Evolutionary conservation across 495 filamentous ascomycete genomes (phyloP).

Genomic region (Talaromyces proteolyticus): DNA sequence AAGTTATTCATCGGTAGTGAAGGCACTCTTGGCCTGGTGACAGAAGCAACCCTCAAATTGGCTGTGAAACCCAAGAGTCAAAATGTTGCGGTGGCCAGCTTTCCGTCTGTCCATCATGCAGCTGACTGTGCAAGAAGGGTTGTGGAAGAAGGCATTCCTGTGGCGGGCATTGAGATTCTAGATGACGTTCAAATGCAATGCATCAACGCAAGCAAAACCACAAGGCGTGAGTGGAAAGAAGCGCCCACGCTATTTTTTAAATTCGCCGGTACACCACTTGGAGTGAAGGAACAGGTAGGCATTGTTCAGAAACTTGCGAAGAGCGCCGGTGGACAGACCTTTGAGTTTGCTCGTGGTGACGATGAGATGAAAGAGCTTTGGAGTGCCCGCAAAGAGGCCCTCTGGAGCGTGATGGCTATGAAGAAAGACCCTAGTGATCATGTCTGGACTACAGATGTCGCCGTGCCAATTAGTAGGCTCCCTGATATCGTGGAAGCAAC

Average conservation of each 20-base stretch:
- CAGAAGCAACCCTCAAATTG: constrained; percentile 58
- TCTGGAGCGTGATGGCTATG: constrained; percentile 59
- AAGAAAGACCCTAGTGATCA: constrained; percentile 46
- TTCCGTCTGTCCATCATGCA: constrained; percentile 48
- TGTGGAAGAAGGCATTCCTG: constrained; percentile 55
- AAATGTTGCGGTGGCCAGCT: constrained; percentile 58
- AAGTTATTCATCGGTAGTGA: constrained; percentile 59
- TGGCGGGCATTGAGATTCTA: constrained; percentile 59
- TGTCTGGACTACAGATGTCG: constrained; percentile 64
- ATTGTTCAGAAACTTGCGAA: constrained; percentile 52
- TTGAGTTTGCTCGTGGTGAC: constrained; percentile 53
- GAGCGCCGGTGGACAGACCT: constrained; percentile 38
- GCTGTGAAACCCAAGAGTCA: constrained; percentile 57
- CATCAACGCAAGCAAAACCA: constrained; percentile 54
- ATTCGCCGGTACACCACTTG: constrained; percentile 52
- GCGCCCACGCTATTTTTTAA: constrained; percentile 62
- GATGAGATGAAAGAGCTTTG: constrained; percentile 55
- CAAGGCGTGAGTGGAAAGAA: constrained; percentile 52
- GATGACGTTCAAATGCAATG: constrained; percentile 63
- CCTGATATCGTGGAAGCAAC: constrained; percentile 60
- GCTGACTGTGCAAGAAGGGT: constrained; percentile 55
- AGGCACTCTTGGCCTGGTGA: constrained; percentile 60
- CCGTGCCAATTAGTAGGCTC: constrained; percentile 56
- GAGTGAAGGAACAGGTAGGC: constrained; percentile 54
- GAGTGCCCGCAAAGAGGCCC: constrained; percentile 54